Evolutionary conservation across 2,329 filamentous ascomycete species (phyloP).

Genomic region (Colletotrichum phormii): DNA sequence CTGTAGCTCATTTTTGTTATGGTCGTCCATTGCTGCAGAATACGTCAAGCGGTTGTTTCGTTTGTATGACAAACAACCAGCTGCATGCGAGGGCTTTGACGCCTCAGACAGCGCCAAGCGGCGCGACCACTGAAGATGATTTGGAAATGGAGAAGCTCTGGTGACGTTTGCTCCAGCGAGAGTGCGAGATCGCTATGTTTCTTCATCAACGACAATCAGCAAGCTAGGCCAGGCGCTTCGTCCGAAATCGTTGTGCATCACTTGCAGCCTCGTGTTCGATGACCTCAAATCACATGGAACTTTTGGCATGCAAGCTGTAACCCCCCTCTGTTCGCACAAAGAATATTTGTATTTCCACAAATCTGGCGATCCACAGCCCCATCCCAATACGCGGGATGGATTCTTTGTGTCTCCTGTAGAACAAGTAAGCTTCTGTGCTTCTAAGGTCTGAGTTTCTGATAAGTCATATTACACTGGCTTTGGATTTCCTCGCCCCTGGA

Average conservation of each 20-base stretch:
- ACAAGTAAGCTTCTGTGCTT: background rate
- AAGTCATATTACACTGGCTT: background rate
- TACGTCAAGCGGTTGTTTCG: background rate
- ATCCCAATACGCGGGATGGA: background rate
- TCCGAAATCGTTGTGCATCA: constrained; percentile 14
- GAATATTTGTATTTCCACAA: background rate
- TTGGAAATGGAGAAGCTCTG: background rate
- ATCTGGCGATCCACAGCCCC: background rate
- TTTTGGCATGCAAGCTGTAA: background rate
- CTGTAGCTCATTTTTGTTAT: background rate
- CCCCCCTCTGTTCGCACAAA: background rate
- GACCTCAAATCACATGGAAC: background rate
- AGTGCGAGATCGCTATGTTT: background rate
- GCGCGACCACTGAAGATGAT: background rate
- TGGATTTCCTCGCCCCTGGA: background rate
- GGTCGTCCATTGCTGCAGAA: background rate
- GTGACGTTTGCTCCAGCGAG: background rate
- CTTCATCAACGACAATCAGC: background rate
- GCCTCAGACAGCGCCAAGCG: background rate
- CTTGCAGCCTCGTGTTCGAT: constrained; percentile 10
- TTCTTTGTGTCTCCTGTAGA: background rate
- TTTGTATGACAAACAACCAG: background rate
- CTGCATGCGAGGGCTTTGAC: constrained; percentile 14
- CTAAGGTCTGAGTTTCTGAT: constrained; percentile 1
- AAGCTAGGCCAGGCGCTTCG: background rate